Evolutionary conservation across 2,329 filamentous ascomycete genomes (phyloP), one percentile per base, ranked within the genome.

Genomic region (Cercospora citrullina): DNA sequence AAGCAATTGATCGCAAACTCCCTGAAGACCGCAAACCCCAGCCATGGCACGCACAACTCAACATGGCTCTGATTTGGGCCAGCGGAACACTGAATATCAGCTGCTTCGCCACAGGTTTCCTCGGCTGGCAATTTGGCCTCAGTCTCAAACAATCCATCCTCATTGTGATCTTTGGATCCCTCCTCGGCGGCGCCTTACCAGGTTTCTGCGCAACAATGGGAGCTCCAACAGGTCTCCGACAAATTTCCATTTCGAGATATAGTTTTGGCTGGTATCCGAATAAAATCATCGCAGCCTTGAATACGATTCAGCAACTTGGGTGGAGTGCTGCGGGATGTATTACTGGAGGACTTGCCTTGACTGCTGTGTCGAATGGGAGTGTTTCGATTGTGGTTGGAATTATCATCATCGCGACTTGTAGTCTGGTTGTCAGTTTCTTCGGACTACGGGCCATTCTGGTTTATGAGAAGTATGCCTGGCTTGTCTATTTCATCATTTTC

Each of bases 201-300:
- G 77, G 76, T 8, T 79, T 77, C 66, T 76, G 74, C 63, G 77
- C 77, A 5, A 79, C 75, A 4, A 70, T 79, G 33, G 77, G 77
- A 4, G 71, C 77, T 0, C 72, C 76, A 4, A 78, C 77, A 1
- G 77, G 77, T 65, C 74, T 84, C 23, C 78, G 83, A 59, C 80
- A 82, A 65, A 83, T 84, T 59, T 76, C 77, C 2, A 78, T 81
- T 31, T 79, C 80, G 60, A 77, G 82, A 60, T 83, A 82, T 71
- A 82, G 81, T n/a, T 83, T 84, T 67, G 83, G 83, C n/a, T 84
- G 82, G 79, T 84, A 79, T 68, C 82, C 82, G 16, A 82, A 82
- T 63, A 84, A 84, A 70, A 74, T 84, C 64, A 79, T 82, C 64
- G 82, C 81, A 4, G 73, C 80, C 1, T 79, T 84, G 55, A 85